Evolutionary conservation across 108 stramenopile genomes (phyloP), one percentile per base, ranked within the genome.

Genomic region (Cyclostephanos tholiformis): DNA sequence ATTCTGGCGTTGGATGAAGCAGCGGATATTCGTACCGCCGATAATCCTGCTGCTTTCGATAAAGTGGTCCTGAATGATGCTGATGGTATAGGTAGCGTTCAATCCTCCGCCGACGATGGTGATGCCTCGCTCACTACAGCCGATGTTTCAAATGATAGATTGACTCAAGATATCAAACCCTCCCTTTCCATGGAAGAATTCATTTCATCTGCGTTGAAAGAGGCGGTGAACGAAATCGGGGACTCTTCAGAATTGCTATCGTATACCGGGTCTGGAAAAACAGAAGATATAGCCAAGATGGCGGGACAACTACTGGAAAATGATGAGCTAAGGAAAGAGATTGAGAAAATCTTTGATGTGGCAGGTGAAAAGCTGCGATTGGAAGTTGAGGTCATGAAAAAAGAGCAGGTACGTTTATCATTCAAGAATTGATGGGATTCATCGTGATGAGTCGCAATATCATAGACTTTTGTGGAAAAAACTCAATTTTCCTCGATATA

Each of bases 331-430:
- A 41, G 70, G n/a, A 67, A 63, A 52, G 71, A 79, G 29, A 72
- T 79, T 6, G 78, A 68, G 53, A 66, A 72, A 25, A 79, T 79
- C 49, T 79, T 79, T 20, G 78, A 79, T 72, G 52, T 23, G 29
- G 78, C 78, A 12, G 78, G 70, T 27, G 71, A 72, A 56, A 65
- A 72, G 29, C 49, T 79, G 60, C 49, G 58, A 29, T 13, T 26
- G 32, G 71, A 79, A 52, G 65, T 79, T 32, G 78, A 67, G 50
- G 58, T 14, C 17, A 72, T 79, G 71, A 79, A 59, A 46, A 72
- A 59, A 23, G 78, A 79, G 57, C 78, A 79, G 60, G 75, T 76
- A 39, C 53, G 74, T 58, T 17, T 65, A 20, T 39, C 49, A 17
- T 39, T 20, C 59, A 60, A 12, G 53, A 13, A 25, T 55, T 11